Evolutionary conservation across 2,329 filamentous ascomycete genomes (phyloP).

Genomic region (Zymoseptoria pseudotritici): DNA sequence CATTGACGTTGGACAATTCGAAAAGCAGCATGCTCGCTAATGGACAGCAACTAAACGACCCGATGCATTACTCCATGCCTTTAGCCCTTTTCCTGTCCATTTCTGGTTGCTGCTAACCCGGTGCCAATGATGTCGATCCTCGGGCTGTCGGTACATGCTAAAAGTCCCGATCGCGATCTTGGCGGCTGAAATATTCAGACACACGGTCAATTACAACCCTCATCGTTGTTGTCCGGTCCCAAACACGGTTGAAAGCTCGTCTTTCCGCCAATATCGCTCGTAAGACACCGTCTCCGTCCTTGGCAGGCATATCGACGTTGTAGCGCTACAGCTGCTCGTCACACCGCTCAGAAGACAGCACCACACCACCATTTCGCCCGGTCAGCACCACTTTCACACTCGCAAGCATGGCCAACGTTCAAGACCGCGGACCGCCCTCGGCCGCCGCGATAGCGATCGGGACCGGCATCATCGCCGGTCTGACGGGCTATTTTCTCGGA

Average conservation of each 20-base stretch:
- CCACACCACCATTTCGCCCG: neutral
- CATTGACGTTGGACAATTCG: too few species aligned
- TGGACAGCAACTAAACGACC: too few species aligned
- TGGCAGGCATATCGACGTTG: neutral
- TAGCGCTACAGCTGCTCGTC: neutral
- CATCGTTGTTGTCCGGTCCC: neutral
- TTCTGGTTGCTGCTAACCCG: neutral
- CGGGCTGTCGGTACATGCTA: neutral
- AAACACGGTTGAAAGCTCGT: neutral
- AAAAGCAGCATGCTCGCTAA: too few species aligned
- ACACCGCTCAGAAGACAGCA: neutral
- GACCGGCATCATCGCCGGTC: conserved; percentile 64
- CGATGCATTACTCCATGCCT: neutral
- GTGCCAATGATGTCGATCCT: neutral
- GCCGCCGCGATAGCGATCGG: conserved; percentile 58
- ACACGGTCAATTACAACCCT: neutral
- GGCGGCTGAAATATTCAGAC: neutral
- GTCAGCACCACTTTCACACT: neutral
- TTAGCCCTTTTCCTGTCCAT: neutral
- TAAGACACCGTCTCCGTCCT: neutral
- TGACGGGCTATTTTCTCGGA: conserved; percentile 68
- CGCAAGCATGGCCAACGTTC: conserved; percentile 19
- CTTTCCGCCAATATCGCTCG: neutral
- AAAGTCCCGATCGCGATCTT: neutral
- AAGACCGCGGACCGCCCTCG: conserved; percentile 39